A percentile compares a stretch with the other conserved stretches of the same genome.
Conservation (phyloP, 2,329 filamentous ascomycete species). For the Cladosporium sp. region DNA sequence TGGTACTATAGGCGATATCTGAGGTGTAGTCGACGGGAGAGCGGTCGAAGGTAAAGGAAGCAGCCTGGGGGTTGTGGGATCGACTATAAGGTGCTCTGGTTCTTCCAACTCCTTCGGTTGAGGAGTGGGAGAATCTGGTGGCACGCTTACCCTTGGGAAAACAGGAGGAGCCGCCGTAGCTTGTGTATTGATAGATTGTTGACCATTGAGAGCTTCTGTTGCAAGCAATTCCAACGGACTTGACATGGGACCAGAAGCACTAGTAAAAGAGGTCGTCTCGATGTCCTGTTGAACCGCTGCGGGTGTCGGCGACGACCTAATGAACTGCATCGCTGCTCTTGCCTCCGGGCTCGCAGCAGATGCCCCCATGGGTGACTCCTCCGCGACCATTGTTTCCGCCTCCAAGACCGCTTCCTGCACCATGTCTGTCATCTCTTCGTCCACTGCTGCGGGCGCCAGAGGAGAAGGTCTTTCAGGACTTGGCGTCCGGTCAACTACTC, state of each 20-base stretch:
- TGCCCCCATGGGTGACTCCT: not conserved
- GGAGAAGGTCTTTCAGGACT: slow-evolving; percentile 57
- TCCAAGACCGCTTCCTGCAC: not conserved
- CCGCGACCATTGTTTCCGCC: not conserved
- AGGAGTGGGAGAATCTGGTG: not conserved
- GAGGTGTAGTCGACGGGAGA: slow-evolving; percentile 4
- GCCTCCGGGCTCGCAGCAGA: not conserved
- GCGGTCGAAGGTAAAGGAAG: not conserved
- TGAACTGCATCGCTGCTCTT: not conserved
- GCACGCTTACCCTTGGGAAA: not conserved
- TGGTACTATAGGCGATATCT: slow-evolving; percentile 4
- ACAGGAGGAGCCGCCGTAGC: not conserved
- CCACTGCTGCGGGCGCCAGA: slow-evolving; percentile 23
- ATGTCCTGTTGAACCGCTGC: not conserved
- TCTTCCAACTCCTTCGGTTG: not conserved
- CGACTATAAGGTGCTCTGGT: not conserved
- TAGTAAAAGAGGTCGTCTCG: not conserved
- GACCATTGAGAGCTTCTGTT: not conserved
- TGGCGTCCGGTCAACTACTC: slow-evolving; percentile 65
- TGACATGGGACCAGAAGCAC: not conserved
- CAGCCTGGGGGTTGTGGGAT: not conserved
- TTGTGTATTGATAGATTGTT: not conserved
- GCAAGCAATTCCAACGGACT: not conserved
- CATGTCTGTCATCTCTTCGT: slow-evolving; percentile 9
- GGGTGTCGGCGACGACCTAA: not conserved